These are phyloP conservation scores for Suillus plorans DNA, from an alignment of 768 basidiomycete genomes.

Conservation along the genomic window DNA sequence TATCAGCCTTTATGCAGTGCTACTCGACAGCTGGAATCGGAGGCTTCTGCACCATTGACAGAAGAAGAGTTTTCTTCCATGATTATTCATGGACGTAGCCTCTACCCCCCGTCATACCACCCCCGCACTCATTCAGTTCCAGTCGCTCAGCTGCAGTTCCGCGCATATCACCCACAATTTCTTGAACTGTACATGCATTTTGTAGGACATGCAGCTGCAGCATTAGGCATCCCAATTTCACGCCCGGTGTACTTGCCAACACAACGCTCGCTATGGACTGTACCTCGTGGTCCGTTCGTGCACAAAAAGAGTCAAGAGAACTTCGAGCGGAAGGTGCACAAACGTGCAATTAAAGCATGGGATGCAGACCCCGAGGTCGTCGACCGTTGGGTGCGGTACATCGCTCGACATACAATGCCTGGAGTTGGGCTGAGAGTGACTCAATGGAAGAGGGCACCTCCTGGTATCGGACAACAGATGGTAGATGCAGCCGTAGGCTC, in stretches of 20 bases:
- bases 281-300: constrained; percentile 80
- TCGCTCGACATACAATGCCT: constrained; percentile 70
- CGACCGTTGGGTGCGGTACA: constrained; percentile 76
- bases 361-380: constrained; percentile 82
- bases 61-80: constrained; percentile 49
- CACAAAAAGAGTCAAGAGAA: constrained; percentile 97
- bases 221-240: constrained; percentile 79
- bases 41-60: constrained; percentile 22
- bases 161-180: constrained; percentile 64
- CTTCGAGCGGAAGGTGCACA: constrained; percentile 83
- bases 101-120: constrained; percentile 55
- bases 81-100: constrained; percentile 60
- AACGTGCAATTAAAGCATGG: constrained; percentile 86
- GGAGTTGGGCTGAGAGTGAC: constrained; percentile 88
- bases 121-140: constrained; percentile 68
- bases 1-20: neutral
- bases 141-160: constrained; percentile 80
- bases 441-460: constrained; percentile 67
- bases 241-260: constrained; percentile 66
- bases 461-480: constrained; percentile 47
- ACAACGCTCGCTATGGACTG: constrained; percentile 81
- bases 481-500: constrained; percentile 35
- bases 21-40: neutral
- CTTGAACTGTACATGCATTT: constrained; percentile 86
- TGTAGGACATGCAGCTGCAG: constrained; percentile 78